Percentiles rank a stretch among this genome's conserved stretches.
phyloP scores from a whole-genome alignment of 2,329 filamentous ascomycete genomes.

The Colletotrichum costaricense region DNA sequence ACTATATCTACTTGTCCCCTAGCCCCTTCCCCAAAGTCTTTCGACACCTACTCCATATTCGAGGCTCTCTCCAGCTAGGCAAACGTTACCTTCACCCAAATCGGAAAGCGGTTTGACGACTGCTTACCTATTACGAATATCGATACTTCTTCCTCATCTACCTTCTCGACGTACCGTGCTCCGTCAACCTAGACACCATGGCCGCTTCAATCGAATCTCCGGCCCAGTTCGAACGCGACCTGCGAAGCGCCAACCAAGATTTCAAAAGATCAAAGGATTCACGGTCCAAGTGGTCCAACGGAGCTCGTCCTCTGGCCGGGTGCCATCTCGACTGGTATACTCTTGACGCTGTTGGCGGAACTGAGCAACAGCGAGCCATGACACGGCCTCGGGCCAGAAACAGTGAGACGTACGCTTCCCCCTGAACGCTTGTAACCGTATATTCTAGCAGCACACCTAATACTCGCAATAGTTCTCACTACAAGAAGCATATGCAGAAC shows the following conservation, averaged over 20 bases:
- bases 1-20: background rate
- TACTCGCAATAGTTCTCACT: slow-evolving; percentile 10
- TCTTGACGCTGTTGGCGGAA: slow-evolving; percentile 38
- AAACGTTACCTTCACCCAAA: background rate
- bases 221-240: slow-evolving; percentile 48
- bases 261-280: slow-evolving; percentile 57
- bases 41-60: background rate
- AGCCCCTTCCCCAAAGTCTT: background rate
- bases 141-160: background rate
- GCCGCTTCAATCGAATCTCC: slow-evolving; percentile 38
- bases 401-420: slow-evolving; percentile 47
- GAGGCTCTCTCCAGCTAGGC: background rate
- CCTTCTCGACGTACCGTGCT: background rate
- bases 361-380: slow-evolving; percentile 47
- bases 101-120: background rate
- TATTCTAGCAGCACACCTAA: background rate
- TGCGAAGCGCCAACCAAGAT: slow-evolving; percentile 56
- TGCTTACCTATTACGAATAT: background rate
- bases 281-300: slow-evolving; percentile 54
- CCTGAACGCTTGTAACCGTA: background rate
- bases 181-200: slow-evolving; percentile 35
- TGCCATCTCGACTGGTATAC: slow-evolving; percentile 35
- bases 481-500: slow-evolving; percentile 45
- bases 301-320: slow-evolving; percentile 46
- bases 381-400: slow-evolving; percentile 46